Conservation (phyloP, 352 stramenopile species). For the Pythium coloratum region DNA sequence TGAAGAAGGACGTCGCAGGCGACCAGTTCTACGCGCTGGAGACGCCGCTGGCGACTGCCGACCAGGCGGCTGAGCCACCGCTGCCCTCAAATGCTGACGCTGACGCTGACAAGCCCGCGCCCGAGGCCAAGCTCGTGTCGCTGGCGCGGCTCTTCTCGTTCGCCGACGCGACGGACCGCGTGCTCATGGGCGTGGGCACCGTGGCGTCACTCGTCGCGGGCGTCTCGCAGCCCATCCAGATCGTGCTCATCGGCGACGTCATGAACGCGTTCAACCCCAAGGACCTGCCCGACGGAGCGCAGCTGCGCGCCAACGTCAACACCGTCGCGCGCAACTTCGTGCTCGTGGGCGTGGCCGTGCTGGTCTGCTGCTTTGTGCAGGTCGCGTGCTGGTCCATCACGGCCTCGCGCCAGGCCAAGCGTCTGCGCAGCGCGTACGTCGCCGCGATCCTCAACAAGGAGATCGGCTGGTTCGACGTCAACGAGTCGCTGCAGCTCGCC, state of each 20-base stretch:
- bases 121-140: conserved; percentile 37
- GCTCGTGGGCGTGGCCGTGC: conserved; percentile 47
- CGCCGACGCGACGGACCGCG: conserved; percentile 50
- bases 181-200: conserved; percentile 58
- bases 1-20: conserved; percentile 4
- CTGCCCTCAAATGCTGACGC: background rate
- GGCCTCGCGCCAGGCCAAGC: conserved; percentile 36
- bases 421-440: conserved; percentile 33
- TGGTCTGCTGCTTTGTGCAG: conserved; percentile 53
- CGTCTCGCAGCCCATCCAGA: conserved; percentile 63
- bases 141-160: conserved; percentile 53
- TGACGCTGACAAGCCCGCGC: background rate
- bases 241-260: conserved; percentile 72
- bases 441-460: conserved; percentile 30
- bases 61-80: background rate
- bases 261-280: conserved; percentile 73
- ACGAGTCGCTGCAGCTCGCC: conserved; percentile 32
- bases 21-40: conserved; percentile 5
- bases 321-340: conserved; percentile 58
- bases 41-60: background rate
- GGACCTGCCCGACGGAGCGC: conserved; percentile 22
- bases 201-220: conserved; percentile 44
- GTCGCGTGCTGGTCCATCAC: conserved; percentile 59
- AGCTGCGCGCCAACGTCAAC: conserved; percentile 40
- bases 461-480: conserved; percentile 30